A percentile compares a stretch with the other conserved stretches of the same genome.
These are phyloP conservation scores for Acorus gramineus DNA, from an alignment of 106 monocot species.

Conservation along the genomic window DNA sequence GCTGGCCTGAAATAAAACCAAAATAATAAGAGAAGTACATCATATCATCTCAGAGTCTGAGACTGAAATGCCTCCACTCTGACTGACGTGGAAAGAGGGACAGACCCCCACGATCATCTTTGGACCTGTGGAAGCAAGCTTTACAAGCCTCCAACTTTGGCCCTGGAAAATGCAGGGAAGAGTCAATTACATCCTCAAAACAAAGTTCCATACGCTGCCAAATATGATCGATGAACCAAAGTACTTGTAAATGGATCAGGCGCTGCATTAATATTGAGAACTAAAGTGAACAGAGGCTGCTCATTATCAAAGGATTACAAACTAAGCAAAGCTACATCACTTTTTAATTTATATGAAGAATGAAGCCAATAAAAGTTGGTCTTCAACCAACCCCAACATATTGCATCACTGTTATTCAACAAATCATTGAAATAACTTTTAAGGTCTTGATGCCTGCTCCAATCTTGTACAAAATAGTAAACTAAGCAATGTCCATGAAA, in stretches of 20 bases:
- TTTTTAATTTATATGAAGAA: too few species aligned
- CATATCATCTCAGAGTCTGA: conserved; percentile 11
- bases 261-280: too few species aligned
- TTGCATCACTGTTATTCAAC: too few species aligned
- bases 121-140: conserved; percentile 50
- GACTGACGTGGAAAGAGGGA: conserved; percentile 16
- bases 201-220: not conserved
- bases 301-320: too few species aligned
- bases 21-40: conserved; percentile 7
- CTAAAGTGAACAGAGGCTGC: too few species aligned
- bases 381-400: too few species aligned
- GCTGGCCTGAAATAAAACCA: conserved; percentile 5
- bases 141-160: conserved; percentile 55
- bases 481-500: too few species aligned
- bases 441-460: too few species aligned
- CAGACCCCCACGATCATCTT: conserved; percentile 35
- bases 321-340: too few species aligned
- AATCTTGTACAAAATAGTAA: too few species aligned
- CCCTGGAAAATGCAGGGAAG: conserved; percentile 54
- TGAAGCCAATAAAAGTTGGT: too few species aligned
- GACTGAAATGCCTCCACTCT: conserved; percentile 23
- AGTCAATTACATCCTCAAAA: conserved; percentile 29
- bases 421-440: too few species aligned
- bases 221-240: not conserved
- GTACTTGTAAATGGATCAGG: not conserved